phyloP scores from a whole-genome alignment of 177 flowering plant species.

The Vitis hybrid region DNA sequence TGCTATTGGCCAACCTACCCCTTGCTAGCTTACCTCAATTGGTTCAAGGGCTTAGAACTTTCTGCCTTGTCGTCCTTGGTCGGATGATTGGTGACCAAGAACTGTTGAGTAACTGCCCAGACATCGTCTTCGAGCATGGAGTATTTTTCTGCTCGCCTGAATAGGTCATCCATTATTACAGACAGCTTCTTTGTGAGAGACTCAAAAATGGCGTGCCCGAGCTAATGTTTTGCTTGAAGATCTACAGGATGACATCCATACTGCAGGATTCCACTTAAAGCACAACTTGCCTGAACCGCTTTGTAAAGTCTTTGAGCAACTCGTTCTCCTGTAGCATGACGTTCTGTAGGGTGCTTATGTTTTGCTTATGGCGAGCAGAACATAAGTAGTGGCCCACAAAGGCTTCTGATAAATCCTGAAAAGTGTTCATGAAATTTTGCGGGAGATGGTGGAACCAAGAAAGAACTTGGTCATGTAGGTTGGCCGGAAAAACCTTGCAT shows the following conservation, averaged over 20 bases:
- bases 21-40: too few species aligned
- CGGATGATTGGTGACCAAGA: too few species aligned
- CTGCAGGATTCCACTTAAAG: too few species aligned
- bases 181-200: rapidly evolving
- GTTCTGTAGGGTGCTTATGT: rapidly evolving
- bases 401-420: rapidly evolving
- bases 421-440: rapidly evolving
- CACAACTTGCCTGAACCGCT: too few species aligned
- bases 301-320: too few species aligned
- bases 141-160: too few species aligned
- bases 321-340: rapidly evolving
- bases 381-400: too few species aligned
- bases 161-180: rapidly evolving
- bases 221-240: rapidly evolving
- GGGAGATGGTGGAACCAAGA: too few species aligned
- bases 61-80: rapidly evolving
- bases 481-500: rapidly evolving
- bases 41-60: too few species aligned
- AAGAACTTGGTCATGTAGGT: too few species aligned
- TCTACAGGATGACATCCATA: too few species aligned
- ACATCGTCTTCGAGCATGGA: too few species aligned
- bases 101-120: rapidly evolving
- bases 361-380: rapidly evolving
- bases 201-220: rapidly evolving
- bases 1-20: rapidly evolving